Percentiles rank a stretch among this genome's conserved stretches.
These are phyloP conservation scores for Thelonectria discophora DNA, from an alignment of 2,329 filamentous ascomycete species.

Conservation along the genomic window DNA sequence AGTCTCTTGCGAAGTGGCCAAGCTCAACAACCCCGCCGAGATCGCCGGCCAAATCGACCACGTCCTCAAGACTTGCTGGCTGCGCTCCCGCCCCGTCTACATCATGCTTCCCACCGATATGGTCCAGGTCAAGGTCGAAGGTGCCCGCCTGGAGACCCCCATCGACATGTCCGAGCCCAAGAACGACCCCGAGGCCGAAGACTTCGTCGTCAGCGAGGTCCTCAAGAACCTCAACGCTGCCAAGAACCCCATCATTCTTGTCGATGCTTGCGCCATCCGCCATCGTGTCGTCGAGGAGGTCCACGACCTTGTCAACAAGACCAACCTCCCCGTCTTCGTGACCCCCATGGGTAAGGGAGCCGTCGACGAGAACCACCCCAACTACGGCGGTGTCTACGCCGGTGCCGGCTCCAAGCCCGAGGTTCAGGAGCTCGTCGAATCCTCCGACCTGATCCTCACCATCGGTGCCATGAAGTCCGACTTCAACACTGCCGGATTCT, in stretches of 20 bases:
- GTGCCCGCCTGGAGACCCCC: conserved; percentile 72
- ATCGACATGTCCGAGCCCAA: conserved; percentile 71
- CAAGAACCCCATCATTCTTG: conserved; percentile 78
- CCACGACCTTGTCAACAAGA: conserved; percentile 75
- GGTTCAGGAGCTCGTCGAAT: conserved; percentile 71
- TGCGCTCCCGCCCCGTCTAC: conserved; percentile 81
- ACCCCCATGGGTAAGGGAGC: conserved; percentile 90
- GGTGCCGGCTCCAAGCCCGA: conserved; percentile 76
- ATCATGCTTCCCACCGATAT: conserved; percentile 85
- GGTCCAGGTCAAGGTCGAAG: conserved; percentile 79
- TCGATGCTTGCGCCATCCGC: conserved; percentile 84
- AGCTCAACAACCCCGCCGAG: conserved; percentile 74
- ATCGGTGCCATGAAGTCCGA: conserved; percentile 77
- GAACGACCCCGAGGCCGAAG: conserved; percentile 77
- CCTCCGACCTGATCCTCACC: conserved; percentile 74
- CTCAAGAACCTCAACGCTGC: conserved; percentile 77
- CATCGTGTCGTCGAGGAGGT: conserved; percentile 78
- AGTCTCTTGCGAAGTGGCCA: conserved; percentile 76
- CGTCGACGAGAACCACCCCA: conserved; percentile 78
- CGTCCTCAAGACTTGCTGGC: conserved; percentile 77
- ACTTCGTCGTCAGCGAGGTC: conserved; percentile 84
- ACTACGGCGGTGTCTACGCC: conserved; percentile 85
- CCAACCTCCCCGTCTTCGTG: conserved; percentile 82
- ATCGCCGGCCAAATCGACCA: conserved; percentile 81
- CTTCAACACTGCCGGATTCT: conserved; percentile 86